A percentile compares a stretch with the other conserved stretches of the same genome.
Evolutionary conservation across 345 rosid genomes (phyloP).

Genomic region (Populus simonii): DNA sequence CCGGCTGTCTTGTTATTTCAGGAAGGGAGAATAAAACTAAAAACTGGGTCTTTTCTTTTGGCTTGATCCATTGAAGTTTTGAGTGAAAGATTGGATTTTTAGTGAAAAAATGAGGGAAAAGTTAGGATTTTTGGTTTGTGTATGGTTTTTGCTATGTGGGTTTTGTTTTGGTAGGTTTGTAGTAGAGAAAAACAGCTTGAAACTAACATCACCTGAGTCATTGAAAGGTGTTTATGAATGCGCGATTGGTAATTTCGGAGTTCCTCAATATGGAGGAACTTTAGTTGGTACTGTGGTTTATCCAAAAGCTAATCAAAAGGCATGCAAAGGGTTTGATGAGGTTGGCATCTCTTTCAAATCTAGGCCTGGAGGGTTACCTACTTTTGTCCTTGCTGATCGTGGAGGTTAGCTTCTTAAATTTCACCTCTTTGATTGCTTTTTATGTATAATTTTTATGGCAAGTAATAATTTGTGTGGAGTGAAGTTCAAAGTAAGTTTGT

Average conservation of each 20-base stretch:
- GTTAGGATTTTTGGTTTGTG: conserved; percentile 36
- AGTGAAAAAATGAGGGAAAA: conserved; percentile 47
- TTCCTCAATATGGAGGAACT: conserved; percentile 70
- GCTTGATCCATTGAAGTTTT: conserved; percentile 13
- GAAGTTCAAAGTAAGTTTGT: background rate
- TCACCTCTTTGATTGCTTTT: background rate
- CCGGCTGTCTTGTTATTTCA: background rate
- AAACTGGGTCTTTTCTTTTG: conserved; percentile 1
- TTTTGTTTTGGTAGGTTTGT: conserved; percentile 57
- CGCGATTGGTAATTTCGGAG: conserved; percentile 73
- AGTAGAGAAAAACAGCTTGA: conserved; percentile 79
- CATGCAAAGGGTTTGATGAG: conserved; percentile 47
- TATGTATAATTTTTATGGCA: background rate
- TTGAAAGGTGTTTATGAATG: conserved; percentile 55
- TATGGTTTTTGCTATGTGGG: conserved; percentile 44
- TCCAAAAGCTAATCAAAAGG: conserved; percentile 49
- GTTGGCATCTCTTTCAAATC: conserved; percentile 45
- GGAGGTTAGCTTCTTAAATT: conserved; percentile 44
- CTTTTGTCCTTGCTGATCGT: conserved; percentile 61
- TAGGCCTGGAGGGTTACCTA: conserved; percentile 45
- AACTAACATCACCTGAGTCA: conserved; percentile 50
- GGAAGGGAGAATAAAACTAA: background rate
- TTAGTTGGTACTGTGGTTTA: conserved; percentile 52
- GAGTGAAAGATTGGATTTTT: conserved; percentile 2
- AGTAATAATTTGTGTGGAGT: background rate